Conservation (phyloP, 306 rosid species). For the Fragaria ananassa region DNA sequence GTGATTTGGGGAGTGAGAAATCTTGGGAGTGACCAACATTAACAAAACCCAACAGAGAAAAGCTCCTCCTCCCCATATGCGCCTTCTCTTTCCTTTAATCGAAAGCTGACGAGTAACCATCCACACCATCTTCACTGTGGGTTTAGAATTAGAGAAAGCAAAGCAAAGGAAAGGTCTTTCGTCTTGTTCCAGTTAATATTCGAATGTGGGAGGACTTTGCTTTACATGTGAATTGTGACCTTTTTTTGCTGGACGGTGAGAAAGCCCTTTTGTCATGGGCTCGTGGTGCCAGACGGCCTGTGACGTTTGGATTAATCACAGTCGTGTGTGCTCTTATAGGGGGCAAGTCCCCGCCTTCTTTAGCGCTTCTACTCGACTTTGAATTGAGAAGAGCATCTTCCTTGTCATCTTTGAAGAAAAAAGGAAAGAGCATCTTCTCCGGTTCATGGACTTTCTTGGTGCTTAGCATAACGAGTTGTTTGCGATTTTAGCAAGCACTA, state of each 20-base stretch:
- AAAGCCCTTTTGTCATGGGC: neutral
- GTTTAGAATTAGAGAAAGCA: neutral
- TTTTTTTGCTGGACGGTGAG: neutral
- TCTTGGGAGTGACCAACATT: constrained; percentile 41
- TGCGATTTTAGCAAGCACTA: neutral
- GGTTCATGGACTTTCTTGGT: neutral
- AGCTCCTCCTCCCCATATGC: constrained; percentile 34
- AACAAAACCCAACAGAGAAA: constrained; percentile 37
- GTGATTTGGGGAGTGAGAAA: constrained; percentile 48
- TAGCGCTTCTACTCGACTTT: neutral
- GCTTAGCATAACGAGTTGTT: neutral
- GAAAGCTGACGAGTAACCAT: constrained; percentile 34
- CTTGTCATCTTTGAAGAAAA: neutral
- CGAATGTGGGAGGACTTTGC: neutral
- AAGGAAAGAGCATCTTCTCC: neutral
- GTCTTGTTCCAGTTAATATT: neutral
- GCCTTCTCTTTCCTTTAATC: constrained; percentile 36
- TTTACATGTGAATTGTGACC: neutral
- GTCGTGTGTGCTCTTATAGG: no score
- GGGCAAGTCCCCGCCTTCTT: neutral
- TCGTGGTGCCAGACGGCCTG: neutral
- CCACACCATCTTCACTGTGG: constrained; percentile 32
- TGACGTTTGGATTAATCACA: neutral
- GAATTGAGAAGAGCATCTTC: neutral
- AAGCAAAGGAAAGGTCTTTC: neutral